Conservation (phyloP, 352 stramenopile species). For the Phytopythium delawarense region DNA sequence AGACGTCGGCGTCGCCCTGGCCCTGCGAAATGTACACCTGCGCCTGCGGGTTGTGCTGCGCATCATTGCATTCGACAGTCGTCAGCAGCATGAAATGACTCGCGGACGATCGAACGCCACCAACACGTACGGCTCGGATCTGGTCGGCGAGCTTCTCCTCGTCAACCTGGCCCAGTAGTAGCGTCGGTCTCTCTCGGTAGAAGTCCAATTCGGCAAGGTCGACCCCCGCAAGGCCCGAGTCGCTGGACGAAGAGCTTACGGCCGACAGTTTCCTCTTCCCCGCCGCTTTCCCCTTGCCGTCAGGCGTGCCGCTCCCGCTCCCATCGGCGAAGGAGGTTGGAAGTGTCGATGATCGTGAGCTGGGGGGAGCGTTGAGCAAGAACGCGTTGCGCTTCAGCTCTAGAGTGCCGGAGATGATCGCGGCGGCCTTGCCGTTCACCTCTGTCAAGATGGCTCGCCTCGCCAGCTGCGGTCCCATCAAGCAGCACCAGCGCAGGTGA, state of each 20-base stretch:
- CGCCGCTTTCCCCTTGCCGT: slow-evolving; percentile 13
- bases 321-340: background rate
- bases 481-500: background rate
- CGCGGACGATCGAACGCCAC: background rate
- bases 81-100: background rate
- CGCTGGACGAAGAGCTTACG: background rate
- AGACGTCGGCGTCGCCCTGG: slow-evolving; percentile 69
- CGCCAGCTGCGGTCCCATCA: slow-evolving; percentile 30
- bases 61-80: background rate
- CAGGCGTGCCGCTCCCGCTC: background rate
- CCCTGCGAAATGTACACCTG: slow-evolving; percentile 82
- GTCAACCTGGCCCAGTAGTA: slow-evolving; percentile 69
- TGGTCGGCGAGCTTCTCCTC: slow-evolving; percentile 77
- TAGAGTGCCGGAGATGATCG: slow-evolving; percentile 54
- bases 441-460: slow-evolving; percentile 56
- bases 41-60: slow-evolving; percentile 55
- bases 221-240: slow-evolving; percentile 12
- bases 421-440: slow-evolving; percentile 64
- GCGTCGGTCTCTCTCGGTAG: slow-evolving; percentile 52
- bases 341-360: background rate
- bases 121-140: slow-evolving; percentile 54
- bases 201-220: slow-evolving; percentile 13
- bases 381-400: slow-evolving; percentile 54
- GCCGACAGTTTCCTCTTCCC: slow-evolving; percentile 22
- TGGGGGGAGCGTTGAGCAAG: slow-evolving; percentile 37